Percentiles rank a stretch among this genome's conserved stretches.
phyloP scores from a whole-genome alignment of 345 rosid genomes.

The Trapa bicornis region DNA sequence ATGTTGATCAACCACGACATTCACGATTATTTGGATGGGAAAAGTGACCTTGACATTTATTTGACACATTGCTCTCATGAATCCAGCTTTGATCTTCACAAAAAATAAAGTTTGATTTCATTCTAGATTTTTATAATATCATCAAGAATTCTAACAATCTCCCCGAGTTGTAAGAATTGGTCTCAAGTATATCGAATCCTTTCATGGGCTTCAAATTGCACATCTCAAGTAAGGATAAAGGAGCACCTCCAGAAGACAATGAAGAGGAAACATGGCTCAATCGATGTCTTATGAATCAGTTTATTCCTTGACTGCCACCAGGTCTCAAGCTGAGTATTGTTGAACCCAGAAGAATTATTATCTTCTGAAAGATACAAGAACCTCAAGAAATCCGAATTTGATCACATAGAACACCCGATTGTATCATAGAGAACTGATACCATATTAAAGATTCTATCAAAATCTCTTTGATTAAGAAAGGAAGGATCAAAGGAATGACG shows the following conservation, averaged over 20 bases:
- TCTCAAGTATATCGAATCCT: conserved; percentile 51
- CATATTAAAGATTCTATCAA: too few relatives aligned
- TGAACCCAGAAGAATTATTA: too few relatives aligned
- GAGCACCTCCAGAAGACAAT: conserved; percentile 12
- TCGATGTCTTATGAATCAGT: conserved; percentile 56
- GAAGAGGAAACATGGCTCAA: conserved; percentile 30
- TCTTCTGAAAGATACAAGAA: too few relatives aligned
- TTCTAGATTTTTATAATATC: conserved; percentile 48
- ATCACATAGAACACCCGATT: too few relatives aligned
- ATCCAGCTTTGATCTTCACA: conserved; percentile 52
- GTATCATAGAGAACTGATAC: too few relatives aligned
- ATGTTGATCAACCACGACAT: conserved; percentile 70
- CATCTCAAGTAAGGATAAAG: conserved; percentile 54
- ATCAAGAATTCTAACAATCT: conserved; percentile 45
- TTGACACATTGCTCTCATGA: conserved; percentile 40
- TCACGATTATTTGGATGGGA: conserved; percentile 81
- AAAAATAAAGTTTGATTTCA: conserved; percentile 52
- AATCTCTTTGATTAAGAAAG: too few relatives aligned
- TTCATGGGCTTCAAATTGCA: conserved; percentile 50
- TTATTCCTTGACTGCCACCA: conserved; percentile 98
- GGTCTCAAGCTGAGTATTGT: conserved; percentile 85
- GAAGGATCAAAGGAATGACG: too few relatives aligned
- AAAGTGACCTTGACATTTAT: conserved; percentile 46
- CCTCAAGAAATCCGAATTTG: too few relatives aligned
- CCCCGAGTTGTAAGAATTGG: conserved; percentile 57